Evolutionary conservation across 306 rosid genomes (phyloP).

Genomic region (Citrullus mucosospermus): DNA sequence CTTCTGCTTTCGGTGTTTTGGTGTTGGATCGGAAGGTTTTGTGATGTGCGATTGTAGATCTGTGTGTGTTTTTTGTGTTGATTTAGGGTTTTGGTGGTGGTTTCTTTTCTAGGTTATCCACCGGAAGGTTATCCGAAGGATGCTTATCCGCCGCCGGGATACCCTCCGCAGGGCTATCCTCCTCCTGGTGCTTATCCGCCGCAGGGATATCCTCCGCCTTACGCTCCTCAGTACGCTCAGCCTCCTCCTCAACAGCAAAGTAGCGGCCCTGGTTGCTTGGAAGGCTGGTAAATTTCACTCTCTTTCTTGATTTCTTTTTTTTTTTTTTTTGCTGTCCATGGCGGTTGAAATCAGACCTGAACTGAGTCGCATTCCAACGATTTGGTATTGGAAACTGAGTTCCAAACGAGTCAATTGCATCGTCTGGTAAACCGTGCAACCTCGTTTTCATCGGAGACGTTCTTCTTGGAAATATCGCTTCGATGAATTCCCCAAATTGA

Average conservation of each 20-base stretch:
- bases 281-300: slow-evolving; percentile 55
- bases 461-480: background rate
- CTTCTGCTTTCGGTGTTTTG: background rate
- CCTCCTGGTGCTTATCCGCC: slow-evolving; percentile 33
- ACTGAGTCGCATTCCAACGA: slow-evolving; percentile 5
- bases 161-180: slow-evolving; percentile 51
- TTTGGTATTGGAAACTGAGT: background rate
- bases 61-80: background rate
- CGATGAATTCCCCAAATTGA: background rate
- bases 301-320: background rate
- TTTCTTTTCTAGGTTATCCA: slow-evolving; percentile 6
- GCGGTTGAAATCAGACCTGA: background rate
- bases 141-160: slow-evolving; percentile 58
- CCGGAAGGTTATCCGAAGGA: slow-evolving; percentile 17
- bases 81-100: background rate
- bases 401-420: background rate
- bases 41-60: background rate
- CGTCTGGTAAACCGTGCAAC: background rate
- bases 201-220: slow-evolving; percentile 35
- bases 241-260: slow-evolving; percentile 47
- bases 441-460: background rate
- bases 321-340: background rate
- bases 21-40: background rate
- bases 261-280: slow-evolving; percentile 32
- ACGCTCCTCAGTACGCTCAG: slow-evolving; percentile 80